Evolutionary conservation across 306 rosid species (phyloP).

Genomic region (Betula pendula): DNA sequence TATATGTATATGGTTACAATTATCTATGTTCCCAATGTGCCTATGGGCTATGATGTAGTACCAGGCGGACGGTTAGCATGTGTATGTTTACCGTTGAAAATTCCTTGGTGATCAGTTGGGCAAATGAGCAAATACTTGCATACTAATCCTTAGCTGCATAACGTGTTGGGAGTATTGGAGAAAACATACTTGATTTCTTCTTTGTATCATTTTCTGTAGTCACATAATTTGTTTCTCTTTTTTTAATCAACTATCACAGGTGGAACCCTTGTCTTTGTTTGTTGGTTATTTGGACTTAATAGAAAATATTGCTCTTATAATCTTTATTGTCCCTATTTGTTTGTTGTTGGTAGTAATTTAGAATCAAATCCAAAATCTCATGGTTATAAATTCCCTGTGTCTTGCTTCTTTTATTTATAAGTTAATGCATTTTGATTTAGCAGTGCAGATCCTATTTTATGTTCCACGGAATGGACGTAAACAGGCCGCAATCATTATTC

Average conservation of each 20-base stretch:
- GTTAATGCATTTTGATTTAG: slow-evolving; percentile 10
- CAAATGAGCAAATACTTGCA: slow-evolving; percentile 17
- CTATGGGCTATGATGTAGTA: slow-evolving; percentile 1
- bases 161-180: slow-evolving; percentile 10
- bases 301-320: background rate
- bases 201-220: background rate
- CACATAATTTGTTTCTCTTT: background rate
- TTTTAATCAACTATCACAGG: background rate
- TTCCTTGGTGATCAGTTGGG: slow-evolving; percentile 12
- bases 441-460: slow-evolving; percentile 98
- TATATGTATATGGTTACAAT: background rate
- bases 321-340: background rate
- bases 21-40: background rate
- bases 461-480: slow-evolving; percentile 87
- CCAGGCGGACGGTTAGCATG: background rate
- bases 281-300: background rate
- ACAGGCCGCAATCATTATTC: slow-evolving; percentile 64
- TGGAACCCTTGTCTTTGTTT: background rate
- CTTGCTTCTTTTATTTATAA: background rate
- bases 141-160: background rate
- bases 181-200: background rate
- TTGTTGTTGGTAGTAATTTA: background rate
- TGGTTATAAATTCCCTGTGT: background rate
- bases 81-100: background rate
- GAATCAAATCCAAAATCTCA: background rate